Base-by-base conservation (phyloP, 306 rosid species). In the Cicer cuneatum region DNA sequence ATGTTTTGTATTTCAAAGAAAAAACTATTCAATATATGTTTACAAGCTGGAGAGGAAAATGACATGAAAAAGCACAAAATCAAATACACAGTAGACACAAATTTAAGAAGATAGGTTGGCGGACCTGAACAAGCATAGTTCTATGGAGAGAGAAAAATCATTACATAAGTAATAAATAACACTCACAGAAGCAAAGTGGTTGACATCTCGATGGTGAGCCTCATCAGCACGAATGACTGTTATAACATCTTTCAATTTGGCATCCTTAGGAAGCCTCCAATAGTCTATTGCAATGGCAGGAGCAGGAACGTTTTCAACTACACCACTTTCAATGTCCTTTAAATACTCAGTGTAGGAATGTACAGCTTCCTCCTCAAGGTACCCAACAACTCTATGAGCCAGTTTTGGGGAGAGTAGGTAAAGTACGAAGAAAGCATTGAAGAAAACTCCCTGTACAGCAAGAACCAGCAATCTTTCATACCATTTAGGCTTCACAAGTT, bases 241-340 rank as follows among this genome's bases (percentile, higher is more conserved):
- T 33, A 90, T 35, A 33, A 88, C 96, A 78, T 90, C 96, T 63
- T 83, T 86, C 53, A 90, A 83, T 15, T 65, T 86, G 33, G 96
- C 86, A 71, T 85, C 88, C 78, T 86, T 86, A 10, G 96, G 93
- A 42, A 90, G 85, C 84, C 89, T 88, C 96, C 96, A 90, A 79
- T 90, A 90, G 81, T 90, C 96, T 38, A 90, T 88, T 19, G 96
- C 89, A 54, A 90, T 90, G 14, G 96, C 96, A 68, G 96, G 96
- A 42, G 91, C 96, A 0, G 86, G 85, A 38, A 83, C 80, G 33
- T 90, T 90, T 75, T 86, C 91, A 66, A 87, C 83, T 56, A 82
- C 83, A 2, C 96, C 96, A 15, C 72, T 54, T 4, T 85, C 83
- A 24, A 90, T 40, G 24, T 85, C 96, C 72, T 83, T 76, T 74